Conservation (phyloP, 805 yeast genomes). For the Pichia thaimueangensis region DNA sequence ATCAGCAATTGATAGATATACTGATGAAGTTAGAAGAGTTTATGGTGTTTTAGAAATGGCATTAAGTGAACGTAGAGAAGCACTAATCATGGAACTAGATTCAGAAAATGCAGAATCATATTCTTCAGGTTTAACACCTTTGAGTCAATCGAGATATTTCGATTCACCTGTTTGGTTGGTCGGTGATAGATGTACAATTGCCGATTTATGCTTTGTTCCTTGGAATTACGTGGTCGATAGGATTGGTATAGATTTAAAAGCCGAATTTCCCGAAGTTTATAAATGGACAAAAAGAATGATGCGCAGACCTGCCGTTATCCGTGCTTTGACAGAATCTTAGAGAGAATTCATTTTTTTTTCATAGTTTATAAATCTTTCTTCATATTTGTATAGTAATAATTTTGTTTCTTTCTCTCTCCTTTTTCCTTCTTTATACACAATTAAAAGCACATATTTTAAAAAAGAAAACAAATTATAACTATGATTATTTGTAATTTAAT, state of each 20-base stretch:
- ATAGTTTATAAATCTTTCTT: too few relatives aligned
- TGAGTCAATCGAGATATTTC: slow-evolving; percentile 77
- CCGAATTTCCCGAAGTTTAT: slow-evolving; percentile 91
- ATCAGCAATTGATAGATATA: slow-evolving; percentile 83
- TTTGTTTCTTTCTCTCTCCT: too few relatives aligned
- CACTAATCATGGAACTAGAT: slow-evolving; percentile 82
- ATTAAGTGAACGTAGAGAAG: slow-evolving; percentile 85
- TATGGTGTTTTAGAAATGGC: slow-evolving; percentile 95
- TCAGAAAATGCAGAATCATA: slow-evolving; percentile 83
- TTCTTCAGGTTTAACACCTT: slow-evolving; percentile 81
- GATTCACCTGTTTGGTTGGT: slow-evolving; percentile 95
- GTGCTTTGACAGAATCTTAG: slow-evolving; percentile 46
- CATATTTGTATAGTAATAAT: too few relatives aligned
- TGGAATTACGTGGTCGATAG: slow-evolving; percentile 96
- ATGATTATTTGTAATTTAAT: too few relatives aligned
- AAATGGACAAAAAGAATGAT: slow-evolving; percentile 95
- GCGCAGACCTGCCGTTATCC: slow-evolving; percentile 86
- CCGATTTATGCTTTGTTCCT: slow-evolving; percentile 89
- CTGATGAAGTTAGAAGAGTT: slow-evolving; percentile 87
- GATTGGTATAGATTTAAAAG: slow-evolving; percentile 79
- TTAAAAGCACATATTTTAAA: background rate
- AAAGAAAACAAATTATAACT: too few relatives aligned
- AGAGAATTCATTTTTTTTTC: too few relatives aligned
- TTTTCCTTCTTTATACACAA: background rate
- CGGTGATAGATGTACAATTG: slow-evolving; percentile 76